Conservation (phyloP, 148 eudicot species). For the Linanthus parryae region DNA sequence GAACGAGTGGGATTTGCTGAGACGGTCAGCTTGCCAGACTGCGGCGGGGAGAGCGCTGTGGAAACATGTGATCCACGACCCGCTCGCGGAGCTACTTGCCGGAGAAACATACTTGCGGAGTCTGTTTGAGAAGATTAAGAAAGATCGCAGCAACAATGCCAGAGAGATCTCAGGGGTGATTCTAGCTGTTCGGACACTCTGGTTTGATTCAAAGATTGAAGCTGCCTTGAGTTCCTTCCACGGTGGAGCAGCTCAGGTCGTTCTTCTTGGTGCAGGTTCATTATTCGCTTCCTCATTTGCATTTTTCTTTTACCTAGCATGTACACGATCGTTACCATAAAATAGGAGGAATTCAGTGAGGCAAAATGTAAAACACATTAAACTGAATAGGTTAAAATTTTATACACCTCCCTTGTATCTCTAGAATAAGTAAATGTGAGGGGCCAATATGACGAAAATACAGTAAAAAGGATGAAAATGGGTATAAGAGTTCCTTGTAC, state of each 20-base stretch:
- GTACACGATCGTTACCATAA: too few species aligned
- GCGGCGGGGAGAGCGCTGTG: slow-evolving; percentile 93
- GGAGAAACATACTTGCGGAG: slow-evolving; percentile 66
- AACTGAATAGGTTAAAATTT: too few species aligned
- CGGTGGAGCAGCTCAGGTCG: slow-evolving; percentile 53
- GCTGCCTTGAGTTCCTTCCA: slow-evolving; percentile 53
- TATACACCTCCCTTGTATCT: too few species aligned
- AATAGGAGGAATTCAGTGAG: too few species aligned
- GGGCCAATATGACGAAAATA: too few species aligned
- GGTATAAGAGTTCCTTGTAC: too few species aligned
- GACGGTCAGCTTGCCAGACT: slow-evolving; percentile 79
- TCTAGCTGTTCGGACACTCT: slow-evolving; percentile 82
- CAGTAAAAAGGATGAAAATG: too few species aligned
- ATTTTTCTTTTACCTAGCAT: slow-evolving; percentile 3
- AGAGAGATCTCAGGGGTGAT: slow-evolving; percentile 88
- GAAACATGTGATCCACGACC: slow-evolving; percentile 78
- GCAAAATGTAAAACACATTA: too few species aligned
- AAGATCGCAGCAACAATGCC: slow-evolving; percentile 57
- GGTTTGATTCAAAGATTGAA: slow-evolving; percentile 85
- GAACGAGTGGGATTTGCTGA: slow-evolving; percentile 52
- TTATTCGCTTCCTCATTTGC: not conserved
- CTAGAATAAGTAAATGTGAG: too few species aligned
- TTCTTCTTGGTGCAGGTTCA: slow-evolving; percentile 94
- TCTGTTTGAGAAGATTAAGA: slow-evolving; percentile 74
- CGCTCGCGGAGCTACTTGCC: slow-evolving; percentile 75